Evolutionary conservation across 1,284 basidiomycete species (phyloP).

Genomic region (Ceratobasidium sp.): DNA sequence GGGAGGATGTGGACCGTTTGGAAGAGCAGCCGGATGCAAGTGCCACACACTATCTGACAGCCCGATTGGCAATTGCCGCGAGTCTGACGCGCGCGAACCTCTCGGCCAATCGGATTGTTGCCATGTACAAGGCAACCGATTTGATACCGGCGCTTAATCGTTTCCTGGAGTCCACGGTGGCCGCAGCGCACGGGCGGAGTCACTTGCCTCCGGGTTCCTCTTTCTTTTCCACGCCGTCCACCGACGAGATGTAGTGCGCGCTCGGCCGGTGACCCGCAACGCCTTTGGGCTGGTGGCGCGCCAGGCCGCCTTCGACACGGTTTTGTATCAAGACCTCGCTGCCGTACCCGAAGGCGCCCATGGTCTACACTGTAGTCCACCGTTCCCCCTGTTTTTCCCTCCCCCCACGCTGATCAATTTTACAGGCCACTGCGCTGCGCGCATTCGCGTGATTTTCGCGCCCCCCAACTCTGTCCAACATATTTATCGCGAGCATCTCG

Average conservation of each 20-base stretch:
- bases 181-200: not conserved
- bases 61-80: not conserved
- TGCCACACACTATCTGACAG: not conserved
- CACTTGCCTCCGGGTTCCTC: not conserved
- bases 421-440: slow-evolving; percentile 5
- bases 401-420: not conserved
- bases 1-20: slow-evolving; percentile 17
- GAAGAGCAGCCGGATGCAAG: not conserved
- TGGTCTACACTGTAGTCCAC: not conserved
- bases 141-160: not conserved
- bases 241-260: slow-evolving; percentile 30
- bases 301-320: not conserved
- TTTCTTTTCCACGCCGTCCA: slow-evolving; percentile 3
- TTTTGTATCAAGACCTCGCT: not conserved
- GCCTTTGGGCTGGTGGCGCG: not conserved
- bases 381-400: not conserved
- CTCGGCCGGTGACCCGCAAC: not conserved
- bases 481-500: not conserved
- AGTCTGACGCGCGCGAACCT: not conserved
- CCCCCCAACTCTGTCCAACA: not conserved
- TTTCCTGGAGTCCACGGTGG: not conserved
- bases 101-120: not conserved
- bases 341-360: not conserved
- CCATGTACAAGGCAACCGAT: not conserved
- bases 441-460: slow-evolving; percentile 8